Evolutionary conservation across 768 basidiomycete species (phyloP), one percentile per base, ranked within the genome.

Genomic region (Rhodotorula kratochvilovae): DNA sequence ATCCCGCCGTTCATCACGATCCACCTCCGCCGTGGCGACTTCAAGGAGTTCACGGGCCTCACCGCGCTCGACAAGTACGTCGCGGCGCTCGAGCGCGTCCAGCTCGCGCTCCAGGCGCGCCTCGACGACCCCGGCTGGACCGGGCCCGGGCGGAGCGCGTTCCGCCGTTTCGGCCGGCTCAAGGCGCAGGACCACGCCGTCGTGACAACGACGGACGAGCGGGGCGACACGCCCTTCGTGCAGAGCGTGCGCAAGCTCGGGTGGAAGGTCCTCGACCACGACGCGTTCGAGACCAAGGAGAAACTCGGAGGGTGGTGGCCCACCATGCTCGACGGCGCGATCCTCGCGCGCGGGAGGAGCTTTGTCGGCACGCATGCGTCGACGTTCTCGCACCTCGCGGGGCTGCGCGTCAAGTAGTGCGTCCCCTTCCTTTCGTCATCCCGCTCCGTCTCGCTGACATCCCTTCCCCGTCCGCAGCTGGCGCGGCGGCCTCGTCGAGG

Each of bases 1-100:
- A 29, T 75, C 46, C 74, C 70, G 25, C 74, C 74, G 1, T 72
- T 75, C 65, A 75, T 75, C 61, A 56, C 70, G 29, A 42, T 75
- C 27, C 74, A 75, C 35, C 58, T 75, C 21, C 70, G 74, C 12
- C 63, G 74, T 6, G 70, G 70, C 48, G 74, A 75, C 63, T 75
- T 75, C 62, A 63, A 61, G 27, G 70, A 67, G 19, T 75, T 75
- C 31, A 35, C 67, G 2, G 74, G 74, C 50, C 67, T 57, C 74
- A 72, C 74, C 25, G 56, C 31, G 3, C 61, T 75, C 12, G 68
- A 66, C 15, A 67, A 70, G 54, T 75, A 75, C 67, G 39, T 45
- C 25, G 10, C 53, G 1, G 74, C 67, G 16, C 63, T 75, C 51
- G 46, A 21, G 2, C 67, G 71, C 27, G 64, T 75, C 2, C 43